Conservation (phyloP, 495 filamentous ascomycete genomes). For the Patellaria atrata region DNA sequence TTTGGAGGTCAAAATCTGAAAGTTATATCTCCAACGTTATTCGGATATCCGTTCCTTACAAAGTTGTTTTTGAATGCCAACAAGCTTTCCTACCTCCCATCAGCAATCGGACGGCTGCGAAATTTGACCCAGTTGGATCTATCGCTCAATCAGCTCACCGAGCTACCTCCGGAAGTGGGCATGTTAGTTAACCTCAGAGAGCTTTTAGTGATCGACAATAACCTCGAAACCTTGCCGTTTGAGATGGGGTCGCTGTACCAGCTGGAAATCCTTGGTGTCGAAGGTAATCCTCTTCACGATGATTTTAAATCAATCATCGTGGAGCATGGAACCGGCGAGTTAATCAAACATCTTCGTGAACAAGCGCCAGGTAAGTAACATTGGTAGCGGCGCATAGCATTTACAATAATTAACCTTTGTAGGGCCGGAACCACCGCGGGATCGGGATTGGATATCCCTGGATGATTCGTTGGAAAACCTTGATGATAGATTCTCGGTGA, state of each 20-base stretch:
- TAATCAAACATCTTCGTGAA: slow-evolving; percentile 72
- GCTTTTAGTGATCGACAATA: slow-evolving; percentile 77
- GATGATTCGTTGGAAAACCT: slow-evolving; percentile 38
- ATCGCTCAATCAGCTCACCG: slow-evolving; percentile 70
- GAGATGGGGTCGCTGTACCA: slow-evolving; percentile 80
- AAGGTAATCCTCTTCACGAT: slow-evolving; percentile 73
- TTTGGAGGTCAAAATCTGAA: slow-evolving; percentile 86
- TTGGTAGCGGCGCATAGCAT: background rate
- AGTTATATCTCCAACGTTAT: slow-evolving; percentile 61
- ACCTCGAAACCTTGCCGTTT: slow-evolving; percentile 62
- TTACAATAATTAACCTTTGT: slow-evolving; percentile 23
- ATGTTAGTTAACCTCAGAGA: slow-evolving; percentile 82
- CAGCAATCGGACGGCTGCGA: slow-evolving; percentile 65
- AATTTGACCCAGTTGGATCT: slow-evolving; percentile 68
- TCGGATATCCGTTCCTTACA: slow-evolving; percentile 72
- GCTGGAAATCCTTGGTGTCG: slow-evolving; percentile 77
- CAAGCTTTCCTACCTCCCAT: slow-evolving; percentile 60
- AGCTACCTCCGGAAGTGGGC: slow-evolving; percentile 81
- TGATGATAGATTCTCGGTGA: slow-evolving; percentile 54
- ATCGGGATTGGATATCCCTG: slow-evolving; percentile 53
- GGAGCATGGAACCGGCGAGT: slow-evolving; percentile 69
- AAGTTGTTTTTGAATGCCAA: slow-evolving; percentile 88
- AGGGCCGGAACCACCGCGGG: slow-evolving; percentile 63
- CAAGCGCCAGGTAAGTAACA: slow-evolving; percentile 57
- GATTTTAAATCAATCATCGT: slow-evolving; percentile 60